A percentile compares a stretch with the other conserved stretches of the same genome.
Evolutionary conservation across 139 green algal species (phyloP).

Genomic region (Nannochloris sp.): DNA sequence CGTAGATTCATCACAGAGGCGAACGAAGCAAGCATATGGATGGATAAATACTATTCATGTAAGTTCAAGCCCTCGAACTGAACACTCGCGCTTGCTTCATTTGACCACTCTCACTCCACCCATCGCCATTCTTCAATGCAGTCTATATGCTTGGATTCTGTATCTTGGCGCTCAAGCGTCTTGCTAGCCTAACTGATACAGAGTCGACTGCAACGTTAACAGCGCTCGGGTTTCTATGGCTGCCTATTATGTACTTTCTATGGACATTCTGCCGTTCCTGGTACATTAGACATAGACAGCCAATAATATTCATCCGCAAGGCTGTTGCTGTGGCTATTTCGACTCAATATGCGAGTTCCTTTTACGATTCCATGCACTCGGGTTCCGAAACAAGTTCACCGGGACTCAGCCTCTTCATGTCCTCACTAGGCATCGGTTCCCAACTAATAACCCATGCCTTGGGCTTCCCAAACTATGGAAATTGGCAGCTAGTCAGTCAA

Average conservation of each 20-base stretch:
- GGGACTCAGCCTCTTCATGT: not conserved
- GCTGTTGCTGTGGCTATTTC: not conserved
- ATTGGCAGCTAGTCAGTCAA: not conserved
- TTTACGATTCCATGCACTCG: not conserved
- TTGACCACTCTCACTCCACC: not conserved
- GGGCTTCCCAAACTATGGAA: not conserved
- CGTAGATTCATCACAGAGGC: not conserved
- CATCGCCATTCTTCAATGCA: not conserved
- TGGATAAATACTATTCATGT: not conserved
- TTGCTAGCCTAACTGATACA: not conserved
- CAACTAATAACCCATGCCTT: not conserved
- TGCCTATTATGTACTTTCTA: not conserved
- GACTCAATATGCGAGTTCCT: not conserved
- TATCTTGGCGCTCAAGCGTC: not conserved
- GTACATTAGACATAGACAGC: not conserved
- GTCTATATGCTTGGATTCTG: conserved; percentile 3
- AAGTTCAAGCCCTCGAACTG: not conserved
- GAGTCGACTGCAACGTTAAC: not conserved
- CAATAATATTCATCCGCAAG: not conserved
- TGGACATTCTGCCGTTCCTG: not conserved
- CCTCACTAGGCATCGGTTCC: not conserved
- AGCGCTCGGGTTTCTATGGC: not conserved
- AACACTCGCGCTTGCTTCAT: not conserved
- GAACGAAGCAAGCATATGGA: not conserved
- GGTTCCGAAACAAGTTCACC: not conserved